Conservation (phyloP, 2,329 filamentous ascomycete genomes). For the Chrysoporthe austroafricana region DNA sequence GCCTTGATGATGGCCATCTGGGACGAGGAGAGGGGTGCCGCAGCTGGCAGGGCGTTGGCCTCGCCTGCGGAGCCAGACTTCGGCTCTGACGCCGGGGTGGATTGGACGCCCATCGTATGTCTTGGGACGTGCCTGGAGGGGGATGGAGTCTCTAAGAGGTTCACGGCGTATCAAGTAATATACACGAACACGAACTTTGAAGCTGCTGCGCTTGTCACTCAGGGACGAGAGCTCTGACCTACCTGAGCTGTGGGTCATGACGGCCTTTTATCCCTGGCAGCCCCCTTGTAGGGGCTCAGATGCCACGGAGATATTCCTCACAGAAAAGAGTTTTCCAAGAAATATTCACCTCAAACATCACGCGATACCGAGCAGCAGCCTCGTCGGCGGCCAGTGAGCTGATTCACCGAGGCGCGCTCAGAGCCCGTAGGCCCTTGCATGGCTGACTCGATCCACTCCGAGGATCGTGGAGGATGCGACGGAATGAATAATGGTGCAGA, state of each 20-base stretch:
- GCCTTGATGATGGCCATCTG: slow-evolving; percentile 76
- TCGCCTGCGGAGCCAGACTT: slow-evolving; percentile 11
- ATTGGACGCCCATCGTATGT: slow-evolving; percentile 2
- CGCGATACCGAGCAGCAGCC: not conserved
- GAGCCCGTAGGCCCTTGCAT: not conserved
- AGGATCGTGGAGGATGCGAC: not conserved
- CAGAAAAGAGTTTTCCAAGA: not conserved
- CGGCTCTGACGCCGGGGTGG: slow-evolving; percentile 14
- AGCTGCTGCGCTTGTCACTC: not conserved
- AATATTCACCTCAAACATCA: not conserved
- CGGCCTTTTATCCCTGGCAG: not conserved
- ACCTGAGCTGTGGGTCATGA: not conserved
- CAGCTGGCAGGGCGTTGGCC: slow-evolving; percentile 11
- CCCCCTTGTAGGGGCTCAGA: not conserved
- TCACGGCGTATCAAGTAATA: not conserved
- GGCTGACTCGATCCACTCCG: not conserved
- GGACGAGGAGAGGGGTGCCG: slow-evolving; percentile 55
- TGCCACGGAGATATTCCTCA: not conserved
- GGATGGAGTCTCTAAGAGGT: not conserved
- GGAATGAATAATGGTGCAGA: not conserved
- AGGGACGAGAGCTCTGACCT: not conserved
- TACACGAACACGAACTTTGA: not conserved
- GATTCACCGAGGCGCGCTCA: not conserved
- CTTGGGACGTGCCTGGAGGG: not conserved
- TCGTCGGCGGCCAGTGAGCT: not conserved